Evolutionary conservation across 306 rosid genomes (phyloP).

Genomic region (Prunus persica): Prunus_persica_NCBIv2 NC_034010.1:5976001-5976500

Average conservation of each 20-base stretch:
- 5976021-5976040: conserved; percentile 39
- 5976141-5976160: conserved; percentile 20
- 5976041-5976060: conserved; percentile 21
- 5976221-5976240: conserved; percentile 26
- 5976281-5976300: conserved; percentile 15
- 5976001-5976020: conserved; percentile 27
- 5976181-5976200: conserved; percentile 11
- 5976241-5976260: conserved; percentile 33
- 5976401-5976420: conserved; percentile 22
- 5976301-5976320: conserved; percentile 24
- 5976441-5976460: conserved; percentile 27
- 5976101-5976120: conserved; percentile 38
- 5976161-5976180: conserved; percentile 11
- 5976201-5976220: conserved; percentile 22
- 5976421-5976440: conserved; percentile 24
- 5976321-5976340: conserved; percentile 35
- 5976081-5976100: conserved; percentile 40
- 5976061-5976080: conserved; percentile 16
- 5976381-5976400: conserved; percentile 33
- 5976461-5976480: conserved; percentile 30
- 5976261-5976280: conserved; percentile 29
- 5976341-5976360: conserved; percentile 17
- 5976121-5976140: conserved; percentile 31
- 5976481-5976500: conserved; percentile 29
- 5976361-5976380: conserved; percentile 20